phyloP scores from a whole-genome alignment of 805 yeast species.

The Wickerhamomyces subpelliculosus region DNA sequence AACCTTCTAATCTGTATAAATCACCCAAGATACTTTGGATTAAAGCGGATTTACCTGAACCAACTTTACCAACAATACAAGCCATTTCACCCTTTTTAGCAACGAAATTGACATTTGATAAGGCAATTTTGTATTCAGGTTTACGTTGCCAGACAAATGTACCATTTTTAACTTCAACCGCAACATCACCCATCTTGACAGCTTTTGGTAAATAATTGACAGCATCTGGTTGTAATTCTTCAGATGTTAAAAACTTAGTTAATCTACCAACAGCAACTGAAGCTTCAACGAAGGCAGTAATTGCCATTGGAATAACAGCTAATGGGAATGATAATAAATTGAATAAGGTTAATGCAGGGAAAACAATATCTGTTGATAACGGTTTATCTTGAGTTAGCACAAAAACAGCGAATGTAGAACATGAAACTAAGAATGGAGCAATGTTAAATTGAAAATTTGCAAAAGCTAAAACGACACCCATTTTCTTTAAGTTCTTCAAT shows the following conservation, averaged over 20 bases:
- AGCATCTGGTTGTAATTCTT: constrained; percentile 80
- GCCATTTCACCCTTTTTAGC: constrained; percentile 72
- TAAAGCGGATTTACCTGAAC: constrained; percentile 82
- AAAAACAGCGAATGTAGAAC: constrained; percentile 82
- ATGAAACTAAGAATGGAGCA: constrained; percentile 85
- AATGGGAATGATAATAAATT: constrained; percentile 87
- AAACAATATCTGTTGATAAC: constrained; percentile 82
- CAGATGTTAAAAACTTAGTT: constrained; percentile 60
- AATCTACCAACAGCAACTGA: constrained; percentile 77
- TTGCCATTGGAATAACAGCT: constrained; percentile 86
- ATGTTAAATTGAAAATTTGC: constrained; percentile 73
- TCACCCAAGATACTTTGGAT: constrained; percentile 80
- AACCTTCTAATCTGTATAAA: constrained; percentile 67
- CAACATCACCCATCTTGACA: constrained; percentile 53
- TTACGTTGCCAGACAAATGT: constrained; percentile 75
- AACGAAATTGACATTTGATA: constrained; percentile 51
- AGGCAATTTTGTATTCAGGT: constrained; percentile 62
- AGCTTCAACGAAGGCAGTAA: constrained; percentile 82
- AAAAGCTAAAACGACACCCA: constrained; percentile 67
- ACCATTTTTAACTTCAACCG: constrained; percentile 55
- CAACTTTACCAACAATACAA: constrained; percentile 87
- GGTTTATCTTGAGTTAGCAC: constrained; percentile 54
- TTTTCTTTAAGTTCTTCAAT: constrained; percentile 62
- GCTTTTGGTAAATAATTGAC: constrained; percentile 46
- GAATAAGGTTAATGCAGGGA: constrained; percentile 85